Percentiles rank a stretch among this genome's conserved stretches.
Conservation (phyloP, 345 rosid genomes). For the Theobroma cacao region DNA sequence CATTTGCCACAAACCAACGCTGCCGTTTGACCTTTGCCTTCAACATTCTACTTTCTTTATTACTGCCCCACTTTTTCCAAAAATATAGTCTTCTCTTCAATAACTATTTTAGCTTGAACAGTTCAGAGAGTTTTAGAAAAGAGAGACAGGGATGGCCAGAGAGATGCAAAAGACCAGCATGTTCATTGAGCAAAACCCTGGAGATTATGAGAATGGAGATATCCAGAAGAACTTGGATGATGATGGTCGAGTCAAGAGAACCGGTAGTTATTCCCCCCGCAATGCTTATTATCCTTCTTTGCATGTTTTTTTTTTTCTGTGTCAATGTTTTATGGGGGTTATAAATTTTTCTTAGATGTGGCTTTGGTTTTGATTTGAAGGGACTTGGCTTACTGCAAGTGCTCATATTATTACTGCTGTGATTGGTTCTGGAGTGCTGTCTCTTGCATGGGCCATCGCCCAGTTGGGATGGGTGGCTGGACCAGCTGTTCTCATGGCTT, state of each 20-base stretch:
- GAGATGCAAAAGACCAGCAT: constrained; percentile 37
- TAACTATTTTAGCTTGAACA: neutral
- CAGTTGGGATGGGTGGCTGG: constrained; percentile 93
- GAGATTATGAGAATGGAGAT: constrained; percentile 27
- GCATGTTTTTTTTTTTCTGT: neutral
- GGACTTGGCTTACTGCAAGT: constrained; percentile 79
- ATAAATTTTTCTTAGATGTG: neutral
- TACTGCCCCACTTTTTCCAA: neutral
- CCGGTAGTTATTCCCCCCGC: constrained; percentile 32
- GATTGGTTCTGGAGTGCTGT: constrained; percentile 86
- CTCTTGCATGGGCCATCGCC: constrained; percentile 85
- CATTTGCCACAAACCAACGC: neutral
- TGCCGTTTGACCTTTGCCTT: neutral
- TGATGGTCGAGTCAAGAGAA: constrained; percentile 67
- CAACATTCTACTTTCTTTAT: neutral
- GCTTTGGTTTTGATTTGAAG: constrained; percentile 28
- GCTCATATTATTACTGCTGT: constrained; percentile 93
- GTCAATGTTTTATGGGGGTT: neutral
- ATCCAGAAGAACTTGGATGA: constrained; percentile 55
- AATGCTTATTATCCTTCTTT: neutral
- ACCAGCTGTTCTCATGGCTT: constrained; percentile 58
- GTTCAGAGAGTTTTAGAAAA: neutral
- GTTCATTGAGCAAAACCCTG: constrained; percentile 36
- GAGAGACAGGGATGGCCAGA: constrained; percentile 25
- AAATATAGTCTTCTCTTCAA: neutral